Base-by-base conservation (phyloP, 805 yeast species). In the Wickerhamomyces rabaulensis region DNA sequence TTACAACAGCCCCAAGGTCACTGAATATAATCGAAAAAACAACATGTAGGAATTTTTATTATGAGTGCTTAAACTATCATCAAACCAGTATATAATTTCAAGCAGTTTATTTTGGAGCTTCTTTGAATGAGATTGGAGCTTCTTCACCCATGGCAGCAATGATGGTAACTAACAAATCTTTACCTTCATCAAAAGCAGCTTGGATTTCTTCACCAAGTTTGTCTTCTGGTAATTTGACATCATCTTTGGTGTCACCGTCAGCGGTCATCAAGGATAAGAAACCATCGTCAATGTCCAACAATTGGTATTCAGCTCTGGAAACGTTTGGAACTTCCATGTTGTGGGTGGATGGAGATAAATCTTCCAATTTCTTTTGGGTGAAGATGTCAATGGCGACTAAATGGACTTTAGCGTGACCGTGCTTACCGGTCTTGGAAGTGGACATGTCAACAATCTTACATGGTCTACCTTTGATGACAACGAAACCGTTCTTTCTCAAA, bases 381-480 rank as follows among this genome's bases (percentile, higher is more conserved):
- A 94, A 94, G 74, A 94, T 92, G 75, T 94, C 99, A 66, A 87
- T 84, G 71, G 98, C 98, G 62, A 94, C 98, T 78, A 94, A 83
- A 78, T 94, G 98, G 75, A 94, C 99, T 84, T 94, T 94, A 74
- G 99, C 99, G 94, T 94, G 99, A 80, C 99, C 99, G 87, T 94
- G 99, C 97, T 94, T 94, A 79, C 99, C 99, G 65, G 99, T 94
- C 87, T 94, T 94, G 69, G 99, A 94, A 70, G 99, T 94, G 56
- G 99, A 94, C 99, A 94, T 94, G 75, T 94, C 99, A 67, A 94
- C 95, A 75, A 94, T 94, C 85, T 94, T 94, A 84, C 98, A 94
- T 73, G 99, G 99, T 84, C 99, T 95, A 69, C 88, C 80, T 82
- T 94, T 94, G 80, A 92, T 94, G 65, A 84, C 95, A 71, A 94